Evolutionary conservation across 2,329 filamentous ascomycete genomes (phyloP), one percentile per base, ranked within the genome.

Genomic region (Tolypocladium amazonense): DNA sequence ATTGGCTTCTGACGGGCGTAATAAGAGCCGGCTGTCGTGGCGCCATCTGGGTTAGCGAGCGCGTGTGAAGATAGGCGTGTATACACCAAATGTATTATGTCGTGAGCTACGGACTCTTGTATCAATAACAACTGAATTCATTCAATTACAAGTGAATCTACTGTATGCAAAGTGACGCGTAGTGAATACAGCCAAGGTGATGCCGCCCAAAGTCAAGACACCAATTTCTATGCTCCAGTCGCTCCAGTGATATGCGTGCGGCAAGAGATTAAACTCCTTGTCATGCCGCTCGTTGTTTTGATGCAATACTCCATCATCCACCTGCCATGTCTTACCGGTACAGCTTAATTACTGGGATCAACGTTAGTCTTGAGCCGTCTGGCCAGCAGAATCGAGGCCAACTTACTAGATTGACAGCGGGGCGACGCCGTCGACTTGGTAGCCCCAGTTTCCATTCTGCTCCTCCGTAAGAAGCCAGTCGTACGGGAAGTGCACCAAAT

Each of bases 321-420:
- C 23, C 12, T 33, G 41, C 54, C 33, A 59, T 58, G 33, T 47
- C 50, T 41, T 30, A 39, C 53, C 25, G 53, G 58, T 33, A 54
- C 52, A 59, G 53, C 62, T 72, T 68, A 75, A 65, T 73, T 72
- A 62, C 72, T 76, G 54, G 11, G 20, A 37, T 52, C 12, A 3
- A 30, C 41, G 68, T 76, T 69, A 75, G 73, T 39, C 14, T 59
- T 18, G 9, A 11, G 20, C 52, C 30, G 15, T 23, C 35, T 9
- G n/a, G 47, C 38, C 50, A 14, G 35, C 15, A 7, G 37, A 35
- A 25, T 33, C 14, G 20, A 11, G 30, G 41, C 37, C 39, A 18
- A 82, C 88, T 87, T 81, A 91, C 89, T 99, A 99, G 69, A 99
- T 97, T 76, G 97, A 92, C 75, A 99, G 80, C 60, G 94, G 94